Percentiles rank a stretch among this genome's conserved stretches.
Conservation (phyloP, 805 yeast species). For the Cyberlindnera euphorbiiphila region DNA sequence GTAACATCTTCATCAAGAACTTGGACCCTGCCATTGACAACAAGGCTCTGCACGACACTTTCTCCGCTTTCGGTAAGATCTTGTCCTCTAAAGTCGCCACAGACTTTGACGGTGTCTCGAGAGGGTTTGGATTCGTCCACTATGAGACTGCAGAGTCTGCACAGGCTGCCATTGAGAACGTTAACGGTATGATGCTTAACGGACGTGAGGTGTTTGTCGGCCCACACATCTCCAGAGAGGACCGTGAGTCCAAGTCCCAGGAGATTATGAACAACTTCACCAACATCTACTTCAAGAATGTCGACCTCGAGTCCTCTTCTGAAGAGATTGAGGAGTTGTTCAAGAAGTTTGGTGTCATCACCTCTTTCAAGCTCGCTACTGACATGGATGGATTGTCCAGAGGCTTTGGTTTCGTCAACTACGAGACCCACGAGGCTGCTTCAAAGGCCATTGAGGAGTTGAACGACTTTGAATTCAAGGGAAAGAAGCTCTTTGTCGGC, state of each 20-base stretch:
- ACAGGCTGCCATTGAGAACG: slow-evolving; percentile 89
- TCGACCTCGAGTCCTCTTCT: slow-evolving; percentile 64
- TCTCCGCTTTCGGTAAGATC: slow-evolving; percentile 93
- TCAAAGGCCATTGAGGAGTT: slow-evolving; percentile 87
- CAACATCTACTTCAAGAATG: slow-evolving; percentile 92
- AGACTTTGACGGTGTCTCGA: slow-evolving; percentile 86
- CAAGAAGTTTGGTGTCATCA: slow-evolving; percentile 68
- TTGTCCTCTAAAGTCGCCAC: slow-evolving; percentile 96
- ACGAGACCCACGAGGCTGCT: slow-evolving; percentile 82
- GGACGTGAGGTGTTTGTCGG: slow-evolving; percentile 96
- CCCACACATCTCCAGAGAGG: slow-evolving; percentile 86
- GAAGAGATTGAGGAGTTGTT: slow-evolving; percentile 73
- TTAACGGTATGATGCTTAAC: slow-evolving; percentile 96
- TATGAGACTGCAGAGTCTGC: slow-evolving; percentile 93
- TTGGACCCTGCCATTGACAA: slow-evolving; percentile 97
- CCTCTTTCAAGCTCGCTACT: slow-evolving; percentile 74
- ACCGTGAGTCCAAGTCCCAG: slow-evolving; percentile 90
- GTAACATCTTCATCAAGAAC: slow-evolving; percentile 97
- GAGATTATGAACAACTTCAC: slow-evolving; percentile 91
- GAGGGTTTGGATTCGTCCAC: slow-evolving; percentile 97
- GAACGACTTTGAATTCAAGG: slow-evolving; percentile 81
- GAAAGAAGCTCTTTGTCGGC: slow-evolving; percentile 88
- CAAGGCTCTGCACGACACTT: slow-evolving; percentile 97
- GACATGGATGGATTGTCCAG: slow-evolving; percentile 85
- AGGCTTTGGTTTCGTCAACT: slow-evolving; percentile 97